Percentiles rank a stretch among this genome's conserved stretches.
These are phyloP conservation scores for Phyllosticta citribraziliensis DNA, from an alignment of 2,329 filamentous ascomycete species.

Conservation along the genomic window DNA sequence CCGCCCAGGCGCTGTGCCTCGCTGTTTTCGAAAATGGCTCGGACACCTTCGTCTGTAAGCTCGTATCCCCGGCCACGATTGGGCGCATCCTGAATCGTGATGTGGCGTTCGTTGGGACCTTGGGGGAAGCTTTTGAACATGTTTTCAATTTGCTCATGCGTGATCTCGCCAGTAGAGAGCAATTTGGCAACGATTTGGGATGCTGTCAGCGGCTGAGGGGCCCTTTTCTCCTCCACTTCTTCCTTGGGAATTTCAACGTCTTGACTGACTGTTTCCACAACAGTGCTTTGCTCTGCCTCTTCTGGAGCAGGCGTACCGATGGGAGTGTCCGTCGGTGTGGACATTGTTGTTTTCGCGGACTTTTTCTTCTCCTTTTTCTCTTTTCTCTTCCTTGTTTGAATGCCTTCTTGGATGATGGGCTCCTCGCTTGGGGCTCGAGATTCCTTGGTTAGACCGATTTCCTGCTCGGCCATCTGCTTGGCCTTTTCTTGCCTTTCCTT, in stretches of 20 bases:
- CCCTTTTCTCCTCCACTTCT: constrained; percentile 14
- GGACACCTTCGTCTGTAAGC: constrained; percentile 41
- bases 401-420: constrained; percentile 49
- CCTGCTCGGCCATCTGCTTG: constrained; percentile 53
- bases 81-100: constrained; percentile 22
- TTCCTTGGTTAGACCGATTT: constrained; percentile 23
- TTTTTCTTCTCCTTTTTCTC: constrained; percentile 51
- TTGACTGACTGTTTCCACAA: constrained; percentile 10
- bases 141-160: constrained; percentile 7
- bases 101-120: constrained; percentile 19
- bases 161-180: constrained; percentile 28
- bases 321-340: constrained; percentile 2
- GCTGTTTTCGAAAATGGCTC: constrained; percentile 31
- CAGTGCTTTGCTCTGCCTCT: background rate
- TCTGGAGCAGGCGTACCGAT: background rate
- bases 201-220: constrained; percentile 23
- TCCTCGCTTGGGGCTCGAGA: constrained; percentile 20
- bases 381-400: constrained; percentile 75
- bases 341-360: background rate
- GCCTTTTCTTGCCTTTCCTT: constrained; percentile 58
- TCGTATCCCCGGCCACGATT: constrained; percentile 25
- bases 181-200: constrained; percentile 31
- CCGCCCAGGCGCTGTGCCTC: constrained; percentile 35
- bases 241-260: constrained; percentile 16
- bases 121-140: constrained; percentile 7